Base-by-base conservation (phyloP, 2,329 filamentous ascomycete species). In the Aspergillus fijiensis region DNA sequence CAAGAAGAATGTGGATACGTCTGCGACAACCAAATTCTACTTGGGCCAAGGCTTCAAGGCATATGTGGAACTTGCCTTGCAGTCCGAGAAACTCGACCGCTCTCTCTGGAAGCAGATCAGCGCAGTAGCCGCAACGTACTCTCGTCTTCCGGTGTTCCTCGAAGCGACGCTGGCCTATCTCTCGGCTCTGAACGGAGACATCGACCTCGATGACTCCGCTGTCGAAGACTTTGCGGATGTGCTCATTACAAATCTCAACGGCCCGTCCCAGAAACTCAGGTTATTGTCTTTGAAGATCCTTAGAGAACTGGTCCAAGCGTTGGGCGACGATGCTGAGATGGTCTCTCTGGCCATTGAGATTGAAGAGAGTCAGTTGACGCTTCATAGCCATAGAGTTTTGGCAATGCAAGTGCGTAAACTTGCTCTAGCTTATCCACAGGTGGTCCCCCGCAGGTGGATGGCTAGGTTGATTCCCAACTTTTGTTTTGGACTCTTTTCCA, bases 321-420 rank as follows among this genome's bases (percentile, higher is more conserved):
- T 72, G 42, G 81, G 83, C 56, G 80, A 83, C 61, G 76, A 82
- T 50, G 73, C 67, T 76, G 69, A 69, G 5, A 72, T 74, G 25
- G 65, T 81, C 23, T 66, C 81, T 5, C 82, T 87, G 6, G 94
- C 96, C 77, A 82, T 93, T 16, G 84, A 91, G 63, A 87, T 93
- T 16, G 93, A 98, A 73, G 85, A 92, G 63, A 91, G 88, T 5
- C 87, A 91, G 0, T 77, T 96, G n/a, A 86, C 85, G 51, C 81
- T 96, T 4, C 86, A 93, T 59, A 91, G 89, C 53, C 85, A 87
- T 54, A 86, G 95, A 58, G 86, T 86, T 19, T 85, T 96, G 35
- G 89, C 91, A 2, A 96, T 97, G 85, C 87, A 94, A 63, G 84
- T 97, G 57, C 89, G 94, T 51, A 92, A 91, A 69, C 82, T 97